Evolutionary conservation across 2,329 filamentous ascomycete species (phyloP).

Genomic region (Pseudogymnoascus sp.): DNA sequence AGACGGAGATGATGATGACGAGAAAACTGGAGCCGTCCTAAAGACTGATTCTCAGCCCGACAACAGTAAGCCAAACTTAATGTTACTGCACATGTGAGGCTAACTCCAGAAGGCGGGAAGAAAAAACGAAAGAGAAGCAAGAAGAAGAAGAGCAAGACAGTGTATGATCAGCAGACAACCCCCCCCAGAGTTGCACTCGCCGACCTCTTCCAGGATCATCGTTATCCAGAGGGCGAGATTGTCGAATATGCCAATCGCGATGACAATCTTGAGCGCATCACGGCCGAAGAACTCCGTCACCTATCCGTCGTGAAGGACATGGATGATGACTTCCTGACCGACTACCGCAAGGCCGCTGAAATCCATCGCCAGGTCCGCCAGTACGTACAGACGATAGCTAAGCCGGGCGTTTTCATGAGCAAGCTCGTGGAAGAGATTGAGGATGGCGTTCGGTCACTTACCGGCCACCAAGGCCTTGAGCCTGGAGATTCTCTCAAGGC

Average conservation of each 20-base stretch:
- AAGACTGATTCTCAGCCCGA: not conserved
- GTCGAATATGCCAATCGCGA: slow-evolving; percentile 57
- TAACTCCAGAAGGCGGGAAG: slow-evolving; percentile 40
- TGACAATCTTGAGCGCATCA: slow-evolving; percentile 70
- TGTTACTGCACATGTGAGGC: slow-evolving; percentile 37
- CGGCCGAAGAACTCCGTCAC: slow-evolving; percentile 74
- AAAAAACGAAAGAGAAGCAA: slow-evolving; percentile 77
- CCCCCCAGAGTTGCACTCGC: slow-evolving; percentile 70
- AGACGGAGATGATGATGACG: slow-evolving; percentile 14
- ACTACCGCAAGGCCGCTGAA: slow-evolving; percentile 53
- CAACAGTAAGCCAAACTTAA: slow-evolving; percentile 18
- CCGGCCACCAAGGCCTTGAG: slow-evolving; percentile 45
- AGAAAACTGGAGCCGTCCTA: not conserved
- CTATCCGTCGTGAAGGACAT: slow-evolving; percentile 66
- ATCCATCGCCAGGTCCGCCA: slow-evolving; percentile 50
- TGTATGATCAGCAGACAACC: slow-evolving; percentile 55
- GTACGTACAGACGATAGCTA: slow-evolving; percentile 42
- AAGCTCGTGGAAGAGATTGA: slow-evolving; percentile 49
- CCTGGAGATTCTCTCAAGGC: slow-evolving; percentile 44
- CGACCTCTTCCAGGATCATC: slow-evolving; percentile 62
- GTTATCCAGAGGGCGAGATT: slow-evolving; percentile 71
- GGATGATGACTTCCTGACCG: slow-evolving; percentile 39
- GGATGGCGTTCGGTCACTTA: slow-evolving; percentile 46
- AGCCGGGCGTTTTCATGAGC: slow-evolving; percentile 44
- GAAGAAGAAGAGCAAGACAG: slow-evolving; percentile 62